These are phyloP conservation scores for Acephala macrosclerotiorum DNA, from an alignment of 2,329 filamentous ascomycete genomes.

Conservation along the genomic window DNA sequence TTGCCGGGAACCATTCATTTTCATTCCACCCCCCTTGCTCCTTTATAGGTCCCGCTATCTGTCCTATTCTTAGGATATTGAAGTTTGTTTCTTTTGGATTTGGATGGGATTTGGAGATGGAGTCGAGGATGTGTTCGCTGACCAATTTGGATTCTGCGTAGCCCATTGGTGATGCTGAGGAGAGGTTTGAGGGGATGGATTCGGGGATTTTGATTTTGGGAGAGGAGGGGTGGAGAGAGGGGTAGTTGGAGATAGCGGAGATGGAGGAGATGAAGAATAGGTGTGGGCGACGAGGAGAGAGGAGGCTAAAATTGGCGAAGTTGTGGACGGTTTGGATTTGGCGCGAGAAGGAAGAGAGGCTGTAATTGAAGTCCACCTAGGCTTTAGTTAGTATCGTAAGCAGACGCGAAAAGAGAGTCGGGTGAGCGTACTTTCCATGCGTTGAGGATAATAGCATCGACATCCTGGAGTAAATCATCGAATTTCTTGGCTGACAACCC, in stretches of 20 bases:
- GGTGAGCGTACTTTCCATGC: background rate
- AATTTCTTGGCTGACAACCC: background rate
- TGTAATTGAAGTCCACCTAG: slow-evolving; percentile 3
- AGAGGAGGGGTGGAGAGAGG: background rate
- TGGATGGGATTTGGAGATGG: background rate
- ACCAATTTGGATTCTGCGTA: background rate
- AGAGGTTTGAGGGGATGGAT: background rate
- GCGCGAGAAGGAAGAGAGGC: background rate
- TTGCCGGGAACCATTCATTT: slow-evolving; percentile 62
- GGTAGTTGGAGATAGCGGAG: background rate
- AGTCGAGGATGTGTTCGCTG: background rate
- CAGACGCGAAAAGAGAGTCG: background rate
- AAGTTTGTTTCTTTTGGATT: background rate
- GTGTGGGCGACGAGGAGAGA: background rate
- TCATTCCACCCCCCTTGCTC: slow-evolving; percentile 59
- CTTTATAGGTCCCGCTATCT: slow-evolving; percentile 52
- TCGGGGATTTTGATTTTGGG: background rate
- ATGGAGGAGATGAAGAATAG: slow-evolving; percentile 5
- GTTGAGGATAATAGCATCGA: background rate
- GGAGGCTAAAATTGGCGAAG: background rate
- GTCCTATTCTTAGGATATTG: slow-evolving; percentile 42
- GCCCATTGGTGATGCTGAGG: background rate
- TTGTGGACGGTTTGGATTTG: background rate
- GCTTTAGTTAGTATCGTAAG: background rate
- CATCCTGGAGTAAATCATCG: background rate